A percentile compares a stretch with the other conserved stretches of the same genome.
phyloP scores from a whole-genome alignment of 495 filamentous ascomycete species.

The Daldinia grandis region DNA sequence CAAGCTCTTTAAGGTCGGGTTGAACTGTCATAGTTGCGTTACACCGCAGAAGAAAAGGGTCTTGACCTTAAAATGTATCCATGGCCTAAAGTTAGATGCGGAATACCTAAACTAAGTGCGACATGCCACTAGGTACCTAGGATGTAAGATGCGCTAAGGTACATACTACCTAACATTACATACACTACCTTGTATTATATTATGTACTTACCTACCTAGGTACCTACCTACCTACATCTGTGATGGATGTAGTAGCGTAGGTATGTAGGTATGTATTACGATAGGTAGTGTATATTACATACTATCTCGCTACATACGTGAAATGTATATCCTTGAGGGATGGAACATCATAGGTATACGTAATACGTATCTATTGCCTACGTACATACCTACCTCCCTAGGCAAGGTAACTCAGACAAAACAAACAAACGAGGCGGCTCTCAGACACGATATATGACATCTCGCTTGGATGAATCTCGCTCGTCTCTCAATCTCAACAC shows the following conservation, averaged over 20 bases:
- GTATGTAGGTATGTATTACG: too few species aligned
- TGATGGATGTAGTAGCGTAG: background rate
- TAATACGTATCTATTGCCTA: background rate
- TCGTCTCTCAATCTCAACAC: conserved; percentile 14
- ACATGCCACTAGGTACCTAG: conserved; percentile 4
- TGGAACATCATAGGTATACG: background rate
- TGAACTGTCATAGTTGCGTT: conserved; percentile 33
- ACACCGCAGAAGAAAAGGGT: conserved; percentile 32
- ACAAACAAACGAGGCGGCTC: conserved; percentile 23
- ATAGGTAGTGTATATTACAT: too few species aligned
- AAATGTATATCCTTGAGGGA: background rate
- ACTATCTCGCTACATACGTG: background rate
- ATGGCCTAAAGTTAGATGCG: conserved; percentile 9
- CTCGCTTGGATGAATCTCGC: conserved; percentile 34
- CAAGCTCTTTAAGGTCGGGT: conserved; percentile 25
- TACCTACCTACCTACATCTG: too few species aligned
- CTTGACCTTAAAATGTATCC: conserved; percentile 25
- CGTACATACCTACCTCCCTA: too few species aligned
- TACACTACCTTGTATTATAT: background rate
- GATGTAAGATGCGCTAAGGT: background rate
- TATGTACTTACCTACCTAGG: too few species aligned
- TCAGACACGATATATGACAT: conserved; percentile 37
- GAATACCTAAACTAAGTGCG: conserved; percentile 1
- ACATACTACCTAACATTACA: background rate
- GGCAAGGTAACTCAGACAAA: conserved; percentile 2